These are phyloP conservation scores for Pulveroboletus sp. DNA, from an alignment of 768 basidiomycete species.

Conservation along the genomic window DNA sequence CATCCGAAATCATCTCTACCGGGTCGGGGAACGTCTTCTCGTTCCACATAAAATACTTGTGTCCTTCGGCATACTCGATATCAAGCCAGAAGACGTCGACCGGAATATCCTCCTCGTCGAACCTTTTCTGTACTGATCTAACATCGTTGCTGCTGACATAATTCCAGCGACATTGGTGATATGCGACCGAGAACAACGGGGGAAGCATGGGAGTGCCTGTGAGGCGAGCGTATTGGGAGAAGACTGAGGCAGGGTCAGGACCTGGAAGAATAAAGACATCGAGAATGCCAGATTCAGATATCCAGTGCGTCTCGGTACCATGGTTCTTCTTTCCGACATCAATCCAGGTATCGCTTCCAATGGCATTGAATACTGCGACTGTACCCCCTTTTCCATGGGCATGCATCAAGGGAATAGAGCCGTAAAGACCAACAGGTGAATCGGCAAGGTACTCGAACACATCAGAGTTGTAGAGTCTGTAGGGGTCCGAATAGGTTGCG, in stretches of 20 bases:
- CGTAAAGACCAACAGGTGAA: constrained; percentile 79
- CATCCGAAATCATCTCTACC: constrained; percentile 86
- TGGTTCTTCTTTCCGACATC: constrained; percentile 61
- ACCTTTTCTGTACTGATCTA: constrained; percentile 74
- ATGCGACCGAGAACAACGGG: constrained; percentile 84
- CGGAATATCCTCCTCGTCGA: constrained; percentile 93
- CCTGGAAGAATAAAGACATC: constrained; percentile 94
- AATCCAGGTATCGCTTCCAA: constrained; percentile 92
- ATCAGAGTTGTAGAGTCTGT: constrained; percentile 91
- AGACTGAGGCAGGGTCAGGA: constrained; percentile 76
- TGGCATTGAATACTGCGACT: constrained; percentile 83
- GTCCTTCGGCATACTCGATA: constrained; percentile 91
- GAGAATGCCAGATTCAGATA: constrained; percentile 94
- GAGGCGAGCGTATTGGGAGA: constrained; percentile 78
- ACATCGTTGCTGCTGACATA: constrained; percentile 90
- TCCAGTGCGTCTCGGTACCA: constrained; percentile 91
- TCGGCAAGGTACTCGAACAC: constrained; percentile 94
- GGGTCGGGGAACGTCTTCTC: constrained; percentile 90
- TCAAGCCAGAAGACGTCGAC: constrained; percentile 97
- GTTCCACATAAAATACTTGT: constrained; percentile 98
- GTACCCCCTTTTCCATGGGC: constrained; percentile 86
- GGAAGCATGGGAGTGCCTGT: constrained; percentile 89
- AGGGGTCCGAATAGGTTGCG: constrained; percentile 81
- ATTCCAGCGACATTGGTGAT: constrained; percentile 99
- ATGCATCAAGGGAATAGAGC: constrained; percentile 88